Percentiles rank a stretch among this genome's conserved stretches.
Evolutionary conservation across 768 basidiomycete genomes (phyloP).

Genomic region (Boletus subparvulus): DNA sequence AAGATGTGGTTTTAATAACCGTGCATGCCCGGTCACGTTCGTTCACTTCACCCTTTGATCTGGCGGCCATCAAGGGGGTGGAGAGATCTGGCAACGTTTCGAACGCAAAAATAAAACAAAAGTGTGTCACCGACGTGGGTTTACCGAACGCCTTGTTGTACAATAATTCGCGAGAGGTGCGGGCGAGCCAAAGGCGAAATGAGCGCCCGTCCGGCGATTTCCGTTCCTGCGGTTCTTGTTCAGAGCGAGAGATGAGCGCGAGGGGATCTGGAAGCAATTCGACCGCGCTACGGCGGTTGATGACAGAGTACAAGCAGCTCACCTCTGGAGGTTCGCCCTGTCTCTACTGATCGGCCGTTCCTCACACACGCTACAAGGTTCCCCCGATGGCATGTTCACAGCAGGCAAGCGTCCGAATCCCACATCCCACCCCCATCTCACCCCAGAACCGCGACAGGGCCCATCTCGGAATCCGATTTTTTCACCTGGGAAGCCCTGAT

Average conservation of each 20-base stretch:
- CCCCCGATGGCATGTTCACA: conserved; percentile 95
- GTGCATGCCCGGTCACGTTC: neutral
- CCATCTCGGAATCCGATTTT: conserved; percentile 89
- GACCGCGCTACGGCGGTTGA: conserved; percentile 81
- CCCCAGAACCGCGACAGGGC: conserved; percentile 47
- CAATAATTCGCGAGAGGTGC: too few species aligned
- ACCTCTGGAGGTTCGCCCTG: conserved; percentile 63
- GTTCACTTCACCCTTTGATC: too few species aligned
- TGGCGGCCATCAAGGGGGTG: neutral
- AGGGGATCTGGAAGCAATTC: conserved; percentile 50
- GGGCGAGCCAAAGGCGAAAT: too few species aligned
- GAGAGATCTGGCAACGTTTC: neutral
- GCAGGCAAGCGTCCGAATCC: conserved; percentile 51
- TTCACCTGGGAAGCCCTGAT: conserved; percentile 97
- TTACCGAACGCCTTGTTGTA: too few species aligned
- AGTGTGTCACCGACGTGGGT: neutral
- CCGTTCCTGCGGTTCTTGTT: neutral
- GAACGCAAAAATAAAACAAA: too few species aligned
- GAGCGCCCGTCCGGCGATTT: neutral
- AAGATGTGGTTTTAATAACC: neutral
- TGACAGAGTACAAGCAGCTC: conserved; percentile 91
- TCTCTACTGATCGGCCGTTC: too few species aligned
- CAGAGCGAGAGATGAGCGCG: conserved; percentile 43
- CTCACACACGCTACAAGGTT: conserved; percentile 43
- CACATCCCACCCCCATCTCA: neutral